These are phyloP conservation scores for Ogataea degrootiae DNA, from an alignment of 805 yeast genomes.

Conservation along the genomic window DNA sequence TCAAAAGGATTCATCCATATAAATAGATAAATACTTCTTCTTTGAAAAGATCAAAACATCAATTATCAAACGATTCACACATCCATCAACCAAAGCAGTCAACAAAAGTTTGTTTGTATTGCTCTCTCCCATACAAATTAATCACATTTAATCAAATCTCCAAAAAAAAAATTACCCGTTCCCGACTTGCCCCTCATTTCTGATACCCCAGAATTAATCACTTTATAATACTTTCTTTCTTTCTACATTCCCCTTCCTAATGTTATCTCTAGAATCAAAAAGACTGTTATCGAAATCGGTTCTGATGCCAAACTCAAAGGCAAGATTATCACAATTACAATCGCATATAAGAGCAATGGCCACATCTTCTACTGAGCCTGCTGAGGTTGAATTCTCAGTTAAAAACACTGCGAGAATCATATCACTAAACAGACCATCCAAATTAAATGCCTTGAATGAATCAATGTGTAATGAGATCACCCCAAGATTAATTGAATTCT, in stretches of 20 bases:
- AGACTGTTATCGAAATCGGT: neutral
- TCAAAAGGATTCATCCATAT: too few relatives aligned
- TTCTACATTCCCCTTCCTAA: neutral
- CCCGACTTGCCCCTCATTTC: neutral
- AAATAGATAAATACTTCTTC: too few relatives aligned
- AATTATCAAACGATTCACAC: too few relatives aligned
- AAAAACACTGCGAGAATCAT: constrained; percentile 65
- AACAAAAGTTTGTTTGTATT: too few relatives aligned
- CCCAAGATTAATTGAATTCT: constrained; percentile 72
- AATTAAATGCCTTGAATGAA: constrained; percentile 78
- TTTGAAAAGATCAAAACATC: too few relatives aligned
- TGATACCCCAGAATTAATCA: neutral
- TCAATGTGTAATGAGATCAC: constrained; percentile 70
- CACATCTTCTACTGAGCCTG: constrained; percentile 3
- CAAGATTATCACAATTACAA: constrained; percentile 7
- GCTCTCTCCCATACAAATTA: too few relatives aligned
- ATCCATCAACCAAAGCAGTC: too few relatives aligned
- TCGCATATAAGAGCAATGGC: constrained; percentile 19
- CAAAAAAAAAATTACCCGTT: too few relatives aligned
- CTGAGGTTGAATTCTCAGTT: constrained; percentile 61
- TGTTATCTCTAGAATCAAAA: neutral
- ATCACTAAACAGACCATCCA: constrained; percentile 72
- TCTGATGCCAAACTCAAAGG: neutral
- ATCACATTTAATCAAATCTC: too few relatives aligned
- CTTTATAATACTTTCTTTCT: neutral